These are phyloP conservation scores for Xanthoceras sorbifolium DNA, from an alignment of 345 rosid species.

Conservation along the genomic window DNA sequence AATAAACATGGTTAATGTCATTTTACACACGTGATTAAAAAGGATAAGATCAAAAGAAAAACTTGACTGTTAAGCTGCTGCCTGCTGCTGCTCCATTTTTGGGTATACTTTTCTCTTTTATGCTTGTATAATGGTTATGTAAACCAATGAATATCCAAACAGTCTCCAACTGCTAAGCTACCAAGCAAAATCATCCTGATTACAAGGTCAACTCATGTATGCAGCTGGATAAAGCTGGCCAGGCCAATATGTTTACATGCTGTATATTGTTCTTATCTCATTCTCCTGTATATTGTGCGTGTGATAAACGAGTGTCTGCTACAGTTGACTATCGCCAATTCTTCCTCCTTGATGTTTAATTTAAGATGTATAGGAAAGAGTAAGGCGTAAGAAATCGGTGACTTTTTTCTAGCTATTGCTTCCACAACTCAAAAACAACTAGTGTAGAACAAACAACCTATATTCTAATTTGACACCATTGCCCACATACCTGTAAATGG, in stretches of 20 bases:
- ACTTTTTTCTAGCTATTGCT: neutral
- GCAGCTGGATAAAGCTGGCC: neutral
- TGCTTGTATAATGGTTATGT: too few relatives aligned
- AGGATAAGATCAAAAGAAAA: neutral
- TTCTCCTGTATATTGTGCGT: neutral
- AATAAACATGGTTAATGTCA: neutral
- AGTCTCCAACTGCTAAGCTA: neutral
- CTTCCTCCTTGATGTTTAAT: neutral
- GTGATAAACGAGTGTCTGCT: neutral
- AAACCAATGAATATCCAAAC: neutral
- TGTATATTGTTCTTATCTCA: neutral
- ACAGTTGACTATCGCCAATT: neutral
- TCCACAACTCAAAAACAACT: neutral
- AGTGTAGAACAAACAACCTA: neutral
- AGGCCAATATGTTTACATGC: neutral
- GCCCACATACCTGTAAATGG: neutral
- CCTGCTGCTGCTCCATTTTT: neutral
- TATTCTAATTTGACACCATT: too few relatives aligned
- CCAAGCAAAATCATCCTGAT: neutral
- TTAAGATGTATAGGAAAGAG: neutral
- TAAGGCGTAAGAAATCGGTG: neutral
- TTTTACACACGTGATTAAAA: neutral
- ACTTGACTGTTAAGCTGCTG: too few relatives aligned
- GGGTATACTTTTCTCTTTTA: neutral
- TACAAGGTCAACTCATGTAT: neutral